Conservation (phyloP, 1,284 basidiomycete genomes). For the Ceratobasidium sp. region DNA sequence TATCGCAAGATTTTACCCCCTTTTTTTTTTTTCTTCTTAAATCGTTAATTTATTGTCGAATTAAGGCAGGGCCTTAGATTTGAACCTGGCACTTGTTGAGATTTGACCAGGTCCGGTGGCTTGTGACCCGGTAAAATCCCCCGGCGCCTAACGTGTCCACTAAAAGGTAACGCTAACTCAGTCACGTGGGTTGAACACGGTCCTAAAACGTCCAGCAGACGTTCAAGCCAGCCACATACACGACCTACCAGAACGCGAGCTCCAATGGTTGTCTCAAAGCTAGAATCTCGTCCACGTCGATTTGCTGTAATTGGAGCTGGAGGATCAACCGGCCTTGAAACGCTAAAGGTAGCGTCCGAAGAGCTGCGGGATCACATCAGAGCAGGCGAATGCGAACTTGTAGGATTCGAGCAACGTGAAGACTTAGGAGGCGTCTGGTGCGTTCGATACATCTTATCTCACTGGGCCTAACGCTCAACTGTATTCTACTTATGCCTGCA, state of each 20-base stretch:
- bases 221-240: background rate
- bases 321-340: slow-evolving; percentile 29
- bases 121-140: too few relatives aligned
- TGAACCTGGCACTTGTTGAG: too few relatives aligned
- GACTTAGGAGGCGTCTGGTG: slow-evolving; percentile 40
- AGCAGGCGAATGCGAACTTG: slow-evolving; percentile 30
- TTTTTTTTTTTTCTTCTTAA: too few relatives aligned
- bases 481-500: background rate
- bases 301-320: slow-evolving; percentile 34
- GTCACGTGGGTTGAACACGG: background rate
- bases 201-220: background rate
- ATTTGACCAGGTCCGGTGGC: too few relatives aligned
- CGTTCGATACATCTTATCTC: background rate
- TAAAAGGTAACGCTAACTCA: background rate
- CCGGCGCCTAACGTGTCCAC: background rate
- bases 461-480: background rate
- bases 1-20: too few relatives aligned
- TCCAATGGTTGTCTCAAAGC: slow-evolving; percentile 19
- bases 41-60: too few relatives aligned
- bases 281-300: slow-evolving; percentile 22
- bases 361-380: slow-evolving; percentile 35
- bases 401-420: slow-evolving; percentile 34
- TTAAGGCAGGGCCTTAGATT: too few relatives aligned
- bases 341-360: slow-evolving; percentile 21
- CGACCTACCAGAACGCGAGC: background rate